A percentile compares a stretch with the other conserved stretches of the same genome.
Evolutionary conservation across 148 eudicot species (phyloP).

Genomic region (Rhododendron williamsianum): DNA sequence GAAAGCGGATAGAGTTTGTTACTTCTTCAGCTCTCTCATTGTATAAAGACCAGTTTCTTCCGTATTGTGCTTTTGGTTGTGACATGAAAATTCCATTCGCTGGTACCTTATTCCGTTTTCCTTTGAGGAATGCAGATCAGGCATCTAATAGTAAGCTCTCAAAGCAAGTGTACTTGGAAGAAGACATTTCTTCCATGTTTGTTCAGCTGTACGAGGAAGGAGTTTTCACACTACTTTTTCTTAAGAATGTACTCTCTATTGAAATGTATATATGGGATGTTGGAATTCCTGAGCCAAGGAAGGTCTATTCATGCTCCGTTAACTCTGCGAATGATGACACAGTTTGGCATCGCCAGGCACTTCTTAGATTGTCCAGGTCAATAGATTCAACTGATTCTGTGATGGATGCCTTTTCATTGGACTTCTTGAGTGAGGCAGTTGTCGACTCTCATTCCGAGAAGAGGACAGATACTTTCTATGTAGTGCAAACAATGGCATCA

Average conservation of each 20-base stretch:
- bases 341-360: constrained; percentile 80
- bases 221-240: constrained; percentile 71
- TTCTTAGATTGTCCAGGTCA: constrained; percentile 69
- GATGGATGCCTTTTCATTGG: constrained; percentile 68
- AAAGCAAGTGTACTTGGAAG: constrained; percentile 84
- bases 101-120: constrained; percentile 96
- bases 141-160: constrained; percentile 90
- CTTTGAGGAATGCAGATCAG: constrained; percentile 90
- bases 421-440: constrained; percentile 65
- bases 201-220: constrained; percentile 86
- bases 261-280: constrained; percentile 94
- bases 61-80: constrained; percentile 94
- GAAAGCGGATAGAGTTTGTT: constrained; percentile 91
- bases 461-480: constrained; percentile 60
- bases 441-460: constrained; percentile 40
- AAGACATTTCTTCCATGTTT: constrained; percentile 81
- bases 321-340: constrained; percentile 50
- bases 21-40: constrained; percentile 78
- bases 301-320: constrained; percentile 72
- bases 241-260: constrained; percentile 71
- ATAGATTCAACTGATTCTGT: constrained; percentile 31
- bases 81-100: constrained; percentile 76
- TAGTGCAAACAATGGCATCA: constrained; percentile 91
- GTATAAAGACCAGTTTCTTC: constrained; percentile 84
- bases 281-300: constrained; percentile 61